Evolutionary conservation across 2,329 filamentous ascomycete genomes (phyloP).

Genomic region (Purpureocillium takamizusanense): DNA sequence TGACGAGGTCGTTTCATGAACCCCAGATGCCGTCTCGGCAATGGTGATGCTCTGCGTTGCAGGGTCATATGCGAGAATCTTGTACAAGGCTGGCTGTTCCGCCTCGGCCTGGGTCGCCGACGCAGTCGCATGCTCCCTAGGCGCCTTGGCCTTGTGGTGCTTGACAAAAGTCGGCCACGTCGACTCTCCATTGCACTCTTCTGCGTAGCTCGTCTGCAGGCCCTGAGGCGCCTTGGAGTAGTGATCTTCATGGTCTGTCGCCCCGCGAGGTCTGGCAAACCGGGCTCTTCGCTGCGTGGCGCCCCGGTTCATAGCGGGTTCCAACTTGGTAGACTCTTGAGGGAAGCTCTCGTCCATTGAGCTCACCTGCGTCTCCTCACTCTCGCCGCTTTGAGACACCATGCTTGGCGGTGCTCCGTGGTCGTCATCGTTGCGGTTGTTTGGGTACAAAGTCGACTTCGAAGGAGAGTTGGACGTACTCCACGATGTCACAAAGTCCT

Average conservation of each 20-base stretch:
- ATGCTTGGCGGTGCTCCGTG: background rate
- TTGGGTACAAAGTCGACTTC: constrained; percentile 15
- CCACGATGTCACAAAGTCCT: constrained; percentile 39
- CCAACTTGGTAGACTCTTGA: constrained; percentile 12
- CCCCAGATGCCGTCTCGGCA: constrained; percentile 51
- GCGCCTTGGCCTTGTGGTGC: constrained; percentile 11
- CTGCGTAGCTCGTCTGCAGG: constrained; percentile 35
- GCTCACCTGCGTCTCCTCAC: constrained; percentile 20
- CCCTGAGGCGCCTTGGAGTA: constrained; percentile 38
- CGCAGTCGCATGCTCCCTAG: background rate
- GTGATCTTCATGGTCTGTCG: constrained; percentile 19
- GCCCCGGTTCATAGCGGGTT: constrained; percentile 20
- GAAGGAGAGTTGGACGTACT: constrained; percentile 16
- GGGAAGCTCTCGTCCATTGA: constrained; percentile 35
- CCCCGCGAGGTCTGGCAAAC: background rate
- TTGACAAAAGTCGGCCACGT: constrained; percentile 27
- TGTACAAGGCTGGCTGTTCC: constrained; percentile 34
- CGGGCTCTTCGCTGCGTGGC: background rate
- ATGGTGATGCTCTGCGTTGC: constrained; percentile 46
- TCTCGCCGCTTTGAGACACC: constrained; percentile 5
- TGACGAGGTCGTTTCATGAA: constrained; percentile 36
- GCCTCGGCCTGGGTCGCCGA: background rate
- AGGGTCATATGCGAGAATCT: constrained; percentile 57
- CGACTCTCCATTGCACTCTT: constrained; percentile 28
- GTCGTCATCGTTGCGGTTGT: constrained; percentile 2